These are phyloP conservation scores for Lanmaoa rubissima DNA, from an alignment of 768 basidiomycete species.

Conservation along the genomic window DNA sequence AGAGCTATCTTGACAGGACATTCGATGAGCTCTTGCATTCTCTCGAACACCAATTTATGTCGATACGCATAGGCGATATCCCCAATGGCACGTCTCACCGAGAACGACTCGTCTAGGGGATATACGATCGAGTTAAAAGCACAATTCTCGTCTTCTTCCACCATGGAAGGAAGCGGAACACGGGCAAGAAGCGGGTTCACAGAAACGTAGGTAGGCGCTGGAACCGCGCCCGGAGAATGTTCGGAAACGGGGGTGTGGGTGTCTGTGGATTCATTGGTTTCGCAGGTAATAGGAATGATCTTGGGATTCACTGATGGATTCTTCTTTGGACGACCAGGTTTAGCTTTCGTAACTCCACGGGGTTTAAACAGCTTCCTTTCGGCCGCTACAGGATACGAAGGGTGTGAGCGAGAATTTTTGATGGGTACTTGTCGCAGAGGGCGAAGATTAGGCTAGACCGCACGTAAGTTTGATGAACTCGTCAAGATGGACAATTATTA, in stretches of 20 bases:
- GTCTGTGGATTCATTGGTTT: slow-evolving; percentile 11
- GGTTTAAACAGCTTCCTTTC: slow-evolving; percentile 21
- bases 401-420: slow-evolving; percentile 19
- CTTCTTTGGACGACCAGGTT: slow-evolving; percentile 30
- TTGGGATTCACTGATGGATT: slow-evolving; percentile 5
- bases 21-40: slow-evolving; percentile 24
- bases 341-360: slow-evolving; percentile 33
- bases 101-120: slow-evolving; percentile 27
- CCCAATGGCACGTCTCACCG: slow-evolving; percentile 28
- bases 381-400: slow-evolving; percentile 12
- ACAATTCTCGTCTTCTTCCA: slow-evolving; percentile 4
- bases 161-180: background rate
- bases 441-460: slow-evolving; percentile 31
- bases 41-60: slow-evolving; percentile 26
- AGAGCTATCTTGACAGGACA: slow-evolving; percentile 8
- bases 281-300: slow-evolving; percentile 2
- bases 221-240: slow-evolving; percentile 4
- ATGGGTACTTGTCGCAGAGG: slow-evolving; percentile 28
- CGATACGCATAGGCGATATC: slow-evolving; percentile 30
- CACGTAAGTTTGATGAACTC: slow-evolving; percentile 12
- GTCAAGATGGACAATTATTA: slow-evolving; percentile 18
- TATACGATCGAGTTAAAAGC: slow-evolving; percentile 20
- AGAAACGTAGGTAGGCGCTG: slow-evolving; percentile 12
- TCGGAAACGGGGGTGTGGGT: slow-evolving; percentile 5
- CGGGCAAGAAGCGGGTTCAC: slow-evolving; percentile 31